phyloP scores from a whole-genome alignment of 805 yeast species.

The Starmera caribaea region DNA sequence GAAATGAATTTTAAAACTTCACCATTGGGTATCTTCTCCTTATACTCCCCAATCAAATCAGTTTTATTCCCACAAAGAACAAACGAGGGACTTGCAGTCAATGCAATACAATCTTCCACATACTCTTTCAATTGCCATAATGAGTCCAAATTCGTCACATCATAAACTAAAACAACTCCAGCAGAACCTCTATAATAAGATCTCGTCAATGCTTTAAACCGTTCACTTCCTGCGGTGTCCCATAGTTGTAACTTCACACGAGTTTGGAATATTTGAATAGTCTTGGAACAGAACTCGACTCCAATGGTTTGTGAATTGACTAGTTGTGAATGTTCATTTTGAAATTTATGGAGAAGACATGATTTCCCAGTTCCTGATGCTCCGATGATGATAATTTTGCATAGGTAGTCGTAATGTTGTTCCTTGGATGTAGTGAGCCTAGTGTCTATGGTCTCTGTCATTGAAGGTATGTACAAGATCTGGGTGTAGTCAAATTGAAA shows the following conservation, averaged over 20 bases:
- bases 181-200: constrained; percentile 28
- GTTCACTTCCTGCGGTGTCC: constrained; percentile 30
- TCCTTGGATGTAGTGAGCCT: neutral
- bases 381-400: constrained; percentile 33
- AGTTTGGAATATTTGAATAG: constrained; percentile 11
- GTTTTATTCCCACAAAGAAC: constrained; percentile 26
- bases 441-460: too few relatives aligned
- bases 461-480: too few relatives aligned
- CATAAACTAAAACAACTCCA: constrained; percentile 27
- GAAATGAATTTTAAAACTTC: constrained; percentile 23
- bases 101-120: constrained; percentile 20
- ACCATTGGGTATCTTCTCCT: constrained; percentile 22
- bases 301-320: constrained; percentile 28
- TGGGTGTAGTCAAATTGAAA: too few relatives aligned
- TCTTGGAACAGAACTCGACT: constrained; percentile 27
- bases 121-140: constrained; percentile 20
- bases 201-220: constrained; percentile 28
- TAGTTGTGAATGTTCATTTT: constrained; percentile 15
- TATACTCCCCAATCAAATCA: constrained; percentile 18
- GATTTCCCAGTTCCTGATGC: constrained; percentile 35
- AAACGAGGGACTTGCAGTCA: constrained; percentile 20
- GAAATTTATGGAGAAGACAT: constrained; percentile 28
- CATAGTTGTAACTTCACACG: constrained; percentile 21
- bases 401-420: constrained; percentile 24
- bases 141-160: constrained; percentile 17